These are phyloP conservation scores for Sphaerostilbella broomeana DNA, from an alignment of 2,329 filamentous ascomycete genomes.

Conservation along the genomic window DNA sequence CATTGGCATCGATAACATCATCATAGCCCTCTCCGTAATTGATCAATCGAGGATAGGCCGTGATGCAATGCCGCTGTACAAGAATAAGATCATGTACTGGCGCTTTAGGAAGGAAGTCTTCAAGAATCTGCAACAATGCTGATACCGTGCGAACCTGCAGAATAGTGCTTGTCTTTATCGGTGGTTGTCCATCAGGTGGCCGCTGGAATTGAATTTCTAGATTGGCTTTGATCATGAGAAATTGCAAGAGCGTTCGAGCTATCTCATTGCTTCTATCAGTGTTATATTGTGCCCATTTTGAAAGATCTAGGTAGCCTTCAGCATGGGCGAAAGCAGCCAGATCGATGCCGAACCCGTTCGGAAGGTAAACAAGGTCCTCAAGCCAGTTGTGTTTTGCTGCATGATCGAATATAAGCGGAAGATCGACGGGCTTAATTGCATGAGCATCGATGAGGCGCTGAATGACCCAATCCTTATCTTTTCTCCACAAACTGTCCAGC, in stretches of 20 bases:
- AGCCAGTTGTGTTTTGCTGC: constrained; percentile 79
- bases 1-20: constrained; percentile 82
- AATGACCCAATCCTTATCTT: constrained; percentile 81
- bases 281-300: constrained; percentile 71
- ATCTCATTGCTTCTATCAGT: constrained; percentile 61
- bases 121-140: constrained; percentile 70
- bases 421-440: constrained; percentile 57
- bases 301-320: constrained; percentile 69
- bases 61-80: constrained; percentile 82
- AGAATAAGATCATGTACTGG: constrained; percentile 63
- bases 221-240: constrained; percentile 76
- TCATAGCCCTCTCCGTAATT: constrained; percentile 94
- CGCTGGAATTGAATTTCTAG: constrained; percentile 72
- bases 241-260: constrained; percentile 66
- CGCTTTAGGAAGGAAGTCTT: constrained; percentile 57
- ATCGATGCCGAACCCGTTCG: constrained; percentile 81
- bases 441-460: constrained; percentile 76
- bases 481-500: constrained; percentile 83
- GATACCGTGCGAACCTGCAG: constrained; percentile 82
- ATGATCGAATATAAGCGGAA: constrained; percentile 48
- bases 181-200: constrained; percentile 53
- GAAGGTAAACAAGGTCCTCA: constrained; percentile 68
- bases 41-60: constrained; percentile 86
- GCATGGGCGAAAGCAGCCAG: constrained; percentile 80
- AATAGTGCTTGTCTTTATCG: constrained; percentile 58